A percentile compares a stretch with the other conserved stretches of the same genome.
Conservation (phyloP, 306 rosid species). For the Castanea sativa region DNA sequence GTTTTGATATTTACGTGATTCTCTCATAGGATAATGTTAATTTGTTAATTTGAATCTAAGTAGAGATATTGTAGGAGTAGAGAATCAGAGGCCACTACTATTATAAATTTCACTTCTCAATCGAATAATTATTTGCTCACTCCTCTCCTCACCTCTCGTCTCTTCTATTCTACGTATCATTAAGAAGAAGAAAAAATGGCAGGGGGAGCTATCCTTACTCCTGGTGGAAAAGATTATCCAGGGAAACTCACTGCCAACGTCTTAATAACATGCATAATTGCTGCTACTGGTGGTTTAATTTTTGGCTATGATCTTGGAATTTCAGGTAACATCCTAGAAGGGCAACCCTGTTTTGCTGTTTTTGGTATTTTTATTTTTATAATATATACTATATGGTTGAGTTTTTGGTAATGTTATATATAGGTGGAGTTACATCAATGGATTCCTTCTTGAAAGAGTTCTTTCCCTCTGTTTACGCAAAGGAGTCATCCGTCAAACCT, state of each 20-base stretch:
- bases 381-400: neutral
- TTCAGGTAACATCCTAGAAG: conserved; percentile 49
- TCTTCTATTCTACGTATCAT: too few relatives aligned
- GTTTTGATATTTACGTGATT: neutral
- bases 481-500: conserved; percentile 25
- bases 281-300: conserved; percentile 70
- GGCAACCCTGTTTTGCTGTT: neutral
- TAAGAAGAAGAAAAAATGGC: conserved; percentile 20
- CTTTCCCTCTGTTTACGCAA: conserved; percentile 57
- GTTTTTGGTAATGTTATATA: neutral
- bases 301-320: conserved; percentile 86
- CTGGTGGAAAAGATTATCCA: conserved; percentile 33
- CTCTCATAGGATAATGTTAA: neutral
- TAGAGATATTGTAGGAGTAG: too few relatives aligned
- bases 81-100: too few relatives aligned
- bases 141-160: too few relatives aligned
- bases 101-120: too few relatives aligned
- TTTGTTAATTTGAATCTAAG: neutral
- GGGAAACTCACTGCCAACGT: conserved; percentile 60
- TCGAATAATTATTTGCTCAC: too few relatives aligned
- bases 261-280: conserved; percentile 45
- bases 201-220: conserved; percentile 12
- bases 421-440: conserved; percentile 90
- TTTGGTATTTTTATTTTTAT: neutral
- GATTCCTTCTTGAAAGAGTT: conserved; percentile 52